phyloP scores from a whole-genome alignment of 2,329 filamentous ascomycete species.

The Sphaerulina vaccinii region DNA sequence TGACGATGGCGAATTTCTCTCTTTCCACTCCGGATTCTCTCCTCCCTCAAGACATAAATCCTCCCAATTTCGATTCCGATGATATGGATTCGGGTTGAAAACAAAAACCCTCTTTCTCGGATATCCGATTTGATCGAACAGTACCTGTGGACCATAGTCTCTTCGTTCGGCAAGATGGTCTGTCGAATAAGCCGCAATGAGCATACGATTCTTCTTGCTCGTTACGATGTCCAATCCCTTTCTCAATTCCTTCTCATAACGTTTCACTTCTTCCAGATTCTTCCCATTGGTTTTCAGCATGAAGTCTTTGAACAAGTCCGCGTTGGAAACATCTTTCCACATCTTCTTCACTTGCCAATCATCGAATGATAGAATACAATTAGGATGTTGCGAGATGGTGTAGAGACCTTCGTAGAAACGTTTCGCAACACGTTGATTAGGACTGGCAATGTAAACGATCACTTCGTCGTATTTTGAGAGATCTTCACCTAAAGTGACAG shows the following conservation, averaged over 20 bases:
- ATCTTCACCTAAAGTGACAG: constrained; percentile 1
- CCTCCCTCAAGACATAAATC: neutral
- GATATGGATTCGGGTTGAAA: constrained; percentile 8
- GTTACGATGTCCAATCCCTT: neutral
- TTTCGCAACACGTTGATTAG: neutral
- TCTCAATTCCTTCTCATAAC: neutral
- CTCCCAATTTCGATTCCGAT: constrained; percentile 14
- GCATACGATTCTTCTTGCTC: neutral
- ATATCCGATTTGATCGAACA: constrained; percentile 4
- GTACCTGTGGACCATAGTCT: constrained; percentile 1
- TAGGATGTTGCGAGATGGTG: constrained; percentile 2
- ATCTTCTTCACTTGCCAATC: constrained; percentile 4
- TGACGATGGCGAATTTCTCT: no score
- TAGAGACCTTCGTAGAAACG: constrained; percentile 4
- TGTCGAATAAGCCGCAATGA: neutral
- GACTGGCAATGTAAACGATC: constrained; percentile 6
- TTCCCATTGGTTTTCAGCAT: neutral
- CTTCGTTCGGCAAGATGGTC: neutral
- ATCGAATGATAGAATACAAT: constrained; percentile 13
- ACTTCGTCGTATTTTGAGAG: constrained; percentile 6
- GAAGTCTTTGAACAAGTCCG: neutral
- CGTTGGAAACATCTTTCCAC: neutral
- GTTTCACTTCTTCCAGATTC: neutral
- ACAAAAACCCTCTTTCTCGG: constrained; percentile 2
- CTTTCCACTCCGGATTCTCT: neutral